Percentiles rank a stretch among this genome's conserved stretches.
Evolutionary conservation across 1,284 basidiomycete genomes (phyloP).

Genomic region (Ganoderma leucocontextum): DNA sequence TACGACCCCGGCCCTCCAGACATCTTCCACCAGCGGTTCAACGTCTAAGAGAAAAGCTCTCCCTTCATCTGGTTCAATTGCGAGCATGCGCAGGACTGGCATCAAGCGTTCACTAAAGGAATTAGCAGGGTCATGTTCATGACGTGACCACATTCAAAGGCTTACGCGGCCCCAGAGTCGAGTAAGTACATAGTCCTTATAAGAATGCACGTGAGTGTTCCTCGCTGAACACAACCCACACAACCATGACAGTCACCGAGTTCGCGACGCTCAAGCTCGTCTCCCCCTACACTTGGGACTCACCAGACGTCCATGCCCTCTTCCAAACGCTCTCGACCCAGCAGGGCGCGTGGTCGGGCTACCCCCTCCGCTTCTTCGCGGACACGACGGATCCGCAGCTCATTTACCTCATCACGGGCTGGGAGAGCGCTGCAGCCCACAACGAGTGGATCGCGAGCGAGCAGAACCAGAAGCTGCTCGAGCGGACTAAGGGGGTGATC

Average conservation of each 20-base stretch:
- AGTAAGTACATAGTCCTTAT: neutral
- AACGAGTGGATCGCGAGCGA: constrained; percentile 52
- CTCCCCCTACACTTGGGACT: constrained; percentile 25
- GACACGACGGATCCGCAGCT: constrained; percentile 34
- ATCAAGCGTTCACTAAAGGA: neutral
- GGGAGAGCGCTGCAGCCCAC: constrained; percentile 51
- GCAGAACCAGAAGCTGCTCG: constrained; percentile 49
- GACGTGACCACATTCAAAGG: neutral
- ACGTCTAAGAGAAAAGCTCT: neutral
- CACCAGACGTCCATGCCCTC: constrained; percentile 29
- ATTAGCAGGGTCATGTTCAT: neutral
- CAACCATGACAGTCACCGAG: constrained; percentile 38
- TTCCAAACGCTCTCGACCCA: constrained; percentile 38
- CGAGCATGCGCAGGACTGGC: no score
- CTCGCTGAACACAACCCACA: neutral
- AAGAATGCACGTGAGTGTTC: neutral
- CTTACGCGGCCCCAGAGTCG: constrained; percentile 4
- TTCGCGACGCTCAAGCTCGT: constrained; percentile 35
- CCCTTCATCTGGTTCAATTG: neutral
- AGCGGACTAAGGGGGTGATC: constrained; percentile 41
- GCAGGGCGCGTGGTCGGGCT: constrained; percentile 51
- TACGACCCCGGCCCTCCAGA: no score
- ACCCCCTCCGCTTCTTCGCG: constrained; percentile 49
- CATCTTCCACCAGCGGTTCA: neutral
- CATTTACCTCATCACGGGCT: constrained; percentile 54